Base-by-base conservation (phyloP, 768 basidiomycete genomes). In the Galerina marginata region DNA sequence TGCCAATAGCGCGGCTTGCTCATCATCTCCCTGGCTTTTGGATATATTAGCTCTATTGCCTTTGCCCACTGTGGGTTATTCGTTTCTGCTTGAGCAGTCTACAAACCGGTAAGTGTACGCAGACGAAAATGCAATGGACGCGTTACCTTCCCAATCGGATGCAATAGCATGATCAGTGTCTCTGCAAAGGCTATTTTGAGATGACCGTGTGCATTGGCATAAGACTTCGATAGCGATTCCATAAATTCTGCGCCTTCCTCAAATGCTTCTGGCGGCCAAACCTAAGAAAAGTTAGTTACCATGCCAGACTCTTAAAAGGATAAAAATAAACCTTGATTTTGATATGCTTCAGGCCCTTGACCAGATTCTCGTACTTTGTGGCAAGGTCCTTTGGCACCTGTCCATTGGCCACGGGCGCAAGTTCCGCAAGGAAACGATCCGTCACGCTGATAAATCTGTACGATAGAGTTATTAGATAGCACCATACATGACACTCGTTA, bases 61-160 rank as follows among this genome's bases (percentile, higher is more conserved):
- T 93, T 94, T 5, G 90, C 93, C 95, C 95, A 98, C 65, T 91
- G 83, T 0, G 95, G 95, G 72, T 96, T 91, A 67, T 97, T 97
- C 50, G 96, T 95, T 76, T 98, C 95, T 6, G 93, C 95, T 76
- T 95, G 94, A 0, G 93, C 96, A 40, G 91, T 96, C 92, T 95
- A 54, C 23, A 39, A 40, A 56, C 29, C 29, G 29, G 29, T 33
- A 2, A 26, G 20, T 20, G 20, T 51, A 44, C 12, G 54, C 38
- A 59, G 48, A 68, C 56, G 26, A 15, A 36, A 11, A 43, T 48
- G 20, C 45, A 29, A 36, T 58, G 37, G 14, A 49, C 25, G 6
- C 33, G 45, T 44, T 59, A 91, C 93, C 83, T 96, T 95, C 61
- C 89, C 90, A 48, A 96, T 92, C 0, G 93, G 91, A 76, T 96